These are phyloP conservation scores for Monosporozyma servazzii DNA, from an alignment of 805 yeast species.

Conservation along the genomic window DNA sequence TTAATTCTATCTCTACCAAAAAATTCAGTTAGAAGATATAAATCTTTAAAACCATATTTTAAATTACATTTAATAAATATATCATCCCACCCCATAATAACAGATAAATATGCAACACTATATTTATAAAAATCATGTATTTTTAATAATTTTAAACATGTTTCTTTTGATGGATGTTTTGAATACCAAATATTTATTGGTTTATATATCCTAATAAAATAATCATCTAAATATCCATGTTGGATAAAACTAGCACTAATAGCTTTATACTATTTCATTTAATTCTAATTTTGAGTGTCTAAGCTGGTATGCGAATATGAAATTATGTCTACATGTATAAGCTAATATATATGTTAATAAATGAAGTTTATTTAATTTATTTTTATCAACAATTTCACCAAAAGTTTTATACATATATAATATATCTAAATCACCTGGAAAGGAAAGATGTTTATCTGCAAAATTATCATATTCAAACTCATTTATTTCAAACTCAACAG, in stretches of 20 bases:
- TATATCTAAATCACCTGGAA: too few species aligned
- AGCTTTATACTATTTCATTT: neutral
- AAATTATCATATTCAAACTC: neutral
- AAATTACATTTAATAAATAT: neutral
- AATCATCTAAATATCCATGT: constrained; percentile 1
- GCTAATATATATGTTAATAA: neutral
- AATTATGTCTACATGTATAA: neutral
- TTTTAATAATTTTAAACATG: constrained; percentile 1
- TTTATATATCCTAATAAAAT: neutral
- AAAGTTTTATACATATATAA: neutral
- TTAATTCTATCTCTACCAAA: too few species aligned
- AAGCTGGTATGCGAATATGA: neutral
- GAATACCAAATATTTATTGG: constrained; percentile 2
- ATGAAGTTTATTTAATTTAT: neutral
- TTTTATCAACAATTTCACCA: neutral
- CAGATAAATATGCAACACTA: neutral
- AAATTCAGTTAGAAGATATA: too few species aligned
- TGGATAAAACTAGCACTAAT: neutral
- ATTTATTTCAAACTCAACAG: neutral
- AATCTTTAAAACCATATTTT: neutral
- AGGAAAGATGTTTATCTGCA: neutral
- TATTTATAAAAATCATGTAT: constrained; percentile 1
- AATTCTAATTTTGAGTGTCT: neutral
- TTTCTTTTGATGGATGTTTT: neutral
- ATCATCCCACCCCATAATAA: neutral